Evolutionary conservation across 768 basidiomycete genomes (phyloP).

Genomic region (Xerocomellus dryophilus): DNA sequence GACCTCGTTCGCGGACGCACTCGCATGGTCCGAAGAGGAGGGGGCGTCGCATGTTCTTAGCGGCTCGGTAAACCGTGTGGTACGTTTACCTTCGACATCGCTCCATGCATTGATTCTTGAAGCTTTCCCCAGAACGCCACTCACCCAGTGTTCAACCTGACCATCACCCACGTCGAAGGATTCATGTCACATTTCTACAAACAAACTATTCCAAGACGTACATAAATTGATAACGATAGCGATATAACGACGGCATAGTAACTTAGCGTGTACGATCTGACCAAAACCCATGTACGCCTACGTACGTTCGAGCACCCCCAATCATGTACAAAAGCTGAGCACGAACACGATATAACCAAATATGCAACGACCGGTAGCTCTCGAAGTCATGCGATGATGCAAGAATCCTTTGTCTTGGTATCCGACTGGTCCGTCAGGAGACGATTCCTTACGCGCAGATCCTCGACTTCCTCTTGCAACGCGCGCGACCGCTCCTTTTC

Average conservation of each 20-base stretch:
- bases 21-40: constrained; percentile 69
- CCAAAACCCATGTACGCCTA: background rate
- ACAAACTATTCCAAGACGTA: constrained; percentile 46
- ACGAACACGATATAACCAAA: background rate
- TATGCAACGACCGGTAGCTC: background rate
- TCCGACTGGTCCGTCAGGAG: constrained; percentile 39
- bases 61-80: constrained; percentile 58
- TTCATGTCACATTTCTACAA: constrained; percentile 75
- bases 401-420: constrained; percentile 25
- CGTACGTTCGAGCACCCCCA: too few relatives aligned
- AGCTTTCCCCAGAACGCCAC: constrained; percentile 64
- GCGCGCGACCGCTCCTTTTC: constrained; percentile 39
- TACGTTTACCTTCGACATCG: constrained; percentile 33
- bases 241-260: background rate
- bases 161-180: constrained; percentile 59
- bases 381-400: constrained; percentile 27
- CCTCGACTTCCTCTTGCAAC: constrained; percentile 47
- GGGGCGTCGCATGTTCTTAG: constrained; percentile 57
- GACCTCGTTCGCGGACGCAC: constrained; percentile 49
- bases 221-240: background rate
- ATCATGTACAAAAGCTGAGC: background rate
- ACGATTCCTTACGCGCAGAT: constrained; percentile 44
- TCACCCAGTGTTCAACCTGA: constrained; percentile 75
- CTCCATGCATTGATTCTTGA: background rate
- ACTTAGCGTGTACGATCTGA: constrained; percentile 3